phyloP scores from a whole-genome alignment of 164 flowering plant species.

The Nelumbo lutea region DNA sequence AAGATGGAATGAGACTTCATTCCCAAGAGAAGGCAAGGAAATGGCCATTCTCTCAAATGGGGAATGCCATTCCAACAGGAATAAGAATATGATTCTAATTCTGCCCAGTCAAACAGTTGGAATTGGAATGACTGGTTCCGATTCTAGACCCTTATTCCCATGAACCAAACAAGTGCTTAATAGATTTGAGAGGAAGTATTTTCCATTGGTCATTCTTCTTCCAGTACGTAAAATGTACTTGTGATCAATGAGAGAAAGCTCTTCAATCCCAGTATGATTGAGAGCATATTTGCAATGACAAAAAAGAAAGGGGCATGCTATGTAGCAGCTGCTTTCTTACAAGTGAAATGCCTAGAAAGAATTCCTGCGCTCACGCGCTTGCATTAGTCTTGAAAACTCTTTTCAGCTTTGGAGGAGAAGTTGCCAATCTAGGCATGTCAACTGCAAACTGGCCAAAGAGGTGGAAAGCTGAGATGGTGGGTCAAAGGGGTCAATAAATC shows the following conservation, averaged over 20 bases:
- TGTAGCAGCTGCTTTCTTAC: slow-evolving; percentile 94
- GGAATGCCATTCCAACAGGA: too few relatives aligned
- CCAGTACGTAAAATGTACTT: slow-evolving; percentile 70
- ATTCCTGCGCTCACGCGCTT: slow-evolving; percentile 25
- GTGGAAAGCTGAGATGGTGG: slow-evolving; percentile 96
- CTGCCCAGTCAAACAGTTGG: too few relatives aligned
- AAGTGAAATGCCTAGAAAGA: slow-evolving; percentile 77
- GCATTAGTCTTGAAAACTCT: slow-evolving; percentile 23
- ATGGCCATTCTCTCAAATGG: too few relatives aligned
- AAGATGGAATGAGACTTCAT: too few relatives aligned
- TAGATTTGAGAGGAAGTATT: too few relatives aligned
- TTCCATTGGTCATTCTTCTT: too few relatives aligned
- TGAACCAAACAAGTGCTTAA: too few relatives aligned
- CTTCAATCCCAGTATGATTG: slow-evolving; percentile 86
- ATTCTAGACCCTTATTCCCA: too few relatives aligned
- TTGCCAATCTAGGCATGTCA: slow-evolving; percentile 60
- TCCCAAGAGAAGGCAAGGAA: too few relatives aligned
- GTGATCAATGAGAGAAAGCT: slow-evolving; percentile 92
- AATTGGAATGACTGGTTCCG: too few relatives aligned
- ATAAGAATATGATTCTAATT: too few relatives aligned
- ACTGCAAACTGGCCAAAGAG: slow-evolving; percentile 69
- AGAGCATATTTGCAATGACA: slow-evolving; percentile 72
- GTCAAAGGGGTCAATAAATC: slow-evolving; percentile 77
- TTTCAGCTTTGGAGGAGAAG: slow-evolving; percentile 59
- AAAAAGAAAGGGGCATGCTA: slow-evolving; percentile 82